A percentile compares a stretch with the other conserved stretches of the same genome.
Conservation (phyloP, 768 basidiomycete genomes). For the Harrya chromipes region DNA sequence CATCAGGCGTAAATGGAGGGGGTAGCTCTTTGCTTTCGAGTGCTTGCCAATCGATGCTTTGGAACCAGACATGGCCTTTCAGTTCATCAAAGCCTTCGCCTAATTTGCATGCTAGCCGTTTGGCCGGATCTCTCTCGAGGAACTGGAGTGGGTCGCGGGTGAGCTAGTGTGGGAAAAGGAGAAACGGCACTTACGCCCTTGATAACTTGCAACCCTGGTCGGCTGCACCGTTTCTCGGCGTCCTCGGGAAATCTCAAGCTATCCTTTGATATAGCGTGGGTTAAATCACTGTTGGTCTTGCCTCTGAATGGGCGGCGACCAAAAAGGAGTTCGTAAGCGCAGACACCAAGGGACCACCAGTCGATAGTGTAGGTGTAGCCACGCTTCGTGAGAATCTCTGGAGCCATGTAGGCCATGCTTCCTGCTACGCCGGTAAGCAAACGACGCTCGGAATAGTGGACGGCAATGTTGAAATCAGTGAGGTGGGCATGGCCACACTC, state of each 20-base stretch:
- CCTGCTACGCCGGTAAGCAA: constrained; percentile 89
- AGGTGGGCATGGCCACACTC: constrained; percentile 94
- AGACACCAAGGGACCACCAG: constrained; percentile 97
- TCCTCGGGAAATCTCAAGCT: constrained; percentile 88
- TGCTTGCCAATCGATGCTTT: constrained; percentile 83
- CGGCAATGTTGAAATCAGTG: constrained; percentile 98
- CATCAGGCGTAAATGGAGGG: constrained; percentile 90
- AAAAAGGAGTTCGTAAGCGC: constrained; percentile 89
- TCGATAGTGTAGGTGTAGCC: constrained; percentile 95
- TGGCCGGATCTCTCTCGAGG: constrained; percentile 78
- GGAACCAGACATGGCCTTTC: constrained; percentile 83
- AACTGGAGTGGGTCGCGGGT: constrained; percentile 46
- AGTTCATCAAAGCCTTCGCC: constrained; percentile 81
- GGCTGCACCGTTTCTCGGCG: constrained; percentile 73
- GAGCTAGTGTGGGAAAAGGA: constrained; percentile 13
- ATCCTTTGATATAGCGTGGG: constrained; percentile 89
- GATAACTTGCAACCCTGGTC: constrained; percentile 73
- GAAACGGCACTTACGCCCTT: constrained; percentile 58
- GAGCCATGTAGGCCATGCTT: constrained; percentile 99
- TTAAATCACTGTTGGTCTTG: constrained; percentile 88
- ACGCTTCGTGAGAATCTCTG: constrained; percentile 84
- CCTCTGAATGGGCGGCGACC: constrained; percentile 92
- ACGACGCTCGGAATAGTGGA: constrained; percentile 88
- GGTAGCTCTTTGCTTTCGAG: constrained; percentile 70
- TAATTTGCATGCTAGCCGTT: constrained; percentile 80